Evolutionary conservation across 768 basidiomycete genomes (phyloP).

Genomic region (Cystofilobasidium bisporidii): DNA sequence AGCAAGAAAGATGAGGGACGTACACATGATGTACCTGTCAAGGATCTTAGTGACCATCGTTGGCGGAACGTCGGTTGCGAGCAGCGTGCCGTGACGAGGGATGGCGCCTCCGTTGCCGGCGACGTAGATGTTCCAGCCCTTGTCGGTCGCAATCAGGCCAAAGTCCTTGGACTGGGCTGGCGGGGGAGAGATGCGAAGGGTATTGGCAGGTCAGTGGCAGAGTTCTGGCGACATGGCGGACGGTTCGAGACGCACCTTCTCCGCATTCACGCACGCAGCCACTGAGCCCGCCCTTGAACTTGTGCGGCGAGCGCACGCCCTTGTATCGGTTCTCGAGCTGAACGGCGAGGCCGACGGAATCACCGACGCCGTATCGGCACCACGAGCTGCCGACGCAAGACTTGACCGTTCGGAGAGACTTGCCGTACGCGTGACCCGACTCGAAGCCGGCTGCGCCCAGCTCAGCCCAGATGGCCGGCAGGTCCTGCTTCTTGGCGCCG

Average conservation of each 20-base stretch:
- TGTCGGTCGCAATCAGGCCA: slow-evolving; percentile 64
- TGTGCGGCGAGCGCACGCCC: slow-evolving; percentile 43
- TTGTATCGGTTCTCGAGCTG: slow-evolving; percentile 63
- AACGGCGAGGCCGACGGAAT: slow-evolving; percentile 64
- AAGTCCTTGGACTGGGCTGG: slow-evolving; percentile 61
- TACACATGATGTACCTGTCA: slow-evolving; percentile 59
- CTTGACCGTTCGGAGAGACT: slow-evolving; percentile 62
- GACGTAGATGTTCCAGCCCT: slow-evolving; percentile 70
- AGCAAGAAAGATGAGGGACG: too few species aligned
- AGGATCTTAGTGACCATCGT: slow-evolving; percentile 51
- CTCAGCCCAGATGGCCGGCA: slow-evolving; percentile 58
- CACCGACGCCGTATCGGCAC: slow-evolving; percentile 58
- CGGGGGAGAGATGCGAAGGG: too few species aligned
- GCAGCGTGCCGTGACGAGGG: slow-evolving; percentile 53
- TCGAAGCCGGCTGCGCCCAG: slow-evolving; percentile 60
- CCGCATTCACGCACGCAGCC: slow-evolving; percentile 69
- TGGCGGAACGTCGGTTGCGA: slow-evolving; percentile 59
- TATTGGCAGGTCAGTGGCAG: too few species aligned
- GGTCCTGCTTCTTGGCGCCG: slow-evolving; percentile 59
- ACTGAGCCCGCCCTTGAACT: slow-evolving; percentile 62
- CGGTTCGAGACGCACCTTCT: slow-evolving; percentile 40
- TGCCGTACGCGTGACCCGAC: slow-evolving; percentile 66
- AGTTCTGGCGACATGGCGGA: too few species aligned
- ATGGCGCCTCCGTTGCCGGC: slow-evolving; percentile 59
- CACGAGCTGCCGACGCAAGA: slow-evolving; percentile 63